These are phyloP conservation scores for Sechiopsis laciniata DNA, from an alignment of 306 rosid species.

Conservation along the genomic window DNA sequence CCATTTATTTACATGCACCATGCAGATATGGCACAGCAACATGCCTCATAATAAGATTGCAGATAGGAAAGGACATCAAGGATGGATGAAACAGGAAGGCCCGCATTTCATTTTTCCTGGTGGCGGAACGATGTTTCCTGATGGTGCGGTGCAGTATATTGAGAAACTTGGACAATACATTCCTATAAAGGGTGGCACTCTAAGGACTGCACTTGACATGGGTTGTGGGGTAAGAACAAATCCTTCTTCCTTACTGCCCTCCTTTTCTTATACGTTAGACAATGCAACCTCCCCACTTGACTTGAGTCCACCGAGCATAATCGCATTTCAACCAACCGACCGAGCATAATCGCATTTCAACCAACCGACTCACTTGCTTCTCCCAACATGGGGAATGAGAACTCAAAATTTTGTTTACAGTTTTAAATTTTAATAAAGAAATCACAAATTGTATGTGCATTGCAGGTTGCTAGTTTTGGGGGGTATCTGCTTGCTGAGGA, in stretches of 20 bases:
- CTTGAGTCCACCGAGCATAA: not conserved
- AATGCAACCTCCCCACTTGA: not conserved
- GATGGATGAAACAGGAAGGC: constrained; percentile 96
- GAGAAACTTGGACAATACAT: constrained; percentile 90
- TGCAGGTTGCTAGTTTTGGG: constrained; percentile 98
- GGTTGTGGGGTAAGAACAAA: constrained; percentile 82
- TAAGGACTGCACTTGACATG: constrained; percentile 97
- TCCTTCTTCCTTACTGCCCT: constrained; percentile 22
- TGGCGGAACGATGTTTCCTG: constrained; percentile 99
- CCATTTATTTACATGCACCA: constrained; percentile 4
- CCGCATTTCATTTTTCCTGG: constrained; percentile 91
- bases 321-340: not conserved
- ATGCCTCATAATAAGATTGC: constrained; percentile 97
- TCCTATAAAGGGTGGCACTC: constrained; percentile 56
- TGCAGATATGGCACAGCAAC: constrained; percentile 89
- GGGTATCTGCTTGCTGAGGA: constrained; percentile 69
- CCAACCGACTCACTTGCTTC: not conserved
- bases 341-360: not conserved
- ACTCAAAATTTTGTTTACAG: not conserved
- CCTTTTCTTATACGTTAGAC: not conserved
- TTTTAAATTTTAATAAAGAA: not conserved
- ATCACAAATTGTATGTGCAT: constrained; percentile 16
- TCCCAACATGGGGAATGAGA: not conserved
- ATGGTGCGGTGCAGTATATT: constrained; percentile 89
- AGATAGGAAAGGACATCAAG: constrained; percentile 98